Evolutionary conservation across 2,329 filamentous ascomycete genomes (phyloP), one percentile per base, ranked within the genome.

Genomic region (Neofusicoccum laricinum): DNA sequence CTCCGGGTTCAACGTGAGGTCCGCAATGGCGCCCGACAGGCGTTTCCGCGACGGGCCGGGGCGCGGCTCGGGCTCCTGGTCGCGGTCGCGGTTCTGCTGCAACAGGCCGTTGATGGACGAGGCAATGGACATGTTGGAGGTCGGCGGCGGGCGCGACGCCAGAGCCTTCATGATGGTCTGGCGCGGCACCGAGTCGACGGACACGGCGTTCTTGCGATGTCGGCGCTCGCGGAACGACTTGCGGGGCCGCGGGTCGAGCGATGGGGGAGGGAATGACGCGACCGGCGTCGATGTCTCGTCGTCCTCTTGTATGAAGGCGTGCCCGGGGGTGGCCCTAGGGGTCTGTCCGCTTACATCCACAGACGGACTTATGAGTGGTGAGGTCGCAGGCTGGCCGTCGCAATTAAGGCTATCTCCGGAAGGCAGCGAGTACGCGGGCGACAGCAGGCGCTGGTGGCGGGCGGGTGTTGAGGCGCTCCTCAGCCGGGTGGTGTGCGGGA

Each of bases 121-220:
- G 55, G 87, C 82, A 73, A 89, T 84, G 61, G 88, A 85, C 72
- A 86, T 70, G 69, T 82, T 85, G 72, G 84, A 84, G 64, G 84
- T 80, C 48, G 86, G 82, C 14, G 80, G 79, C 17, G 80, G 76
- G 41, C 80, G 77, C 25, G 90, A 93, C 64, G 90, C 90, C 69
- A 94, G 79, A 5, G 90, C 91, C 79, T 95, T 93, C 81, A 93
- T 87, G 72, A 93, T 88, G 64, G 91, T 94, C 78, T 94, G 91
- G 67, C 88, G 87, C 12, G 91, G 90, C 68, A 93, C 82, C 53
- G 83, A 83, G 71, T 91, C 89, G 73, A 86, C 83, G 11, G 88
- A 89, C 53, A 69, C 72, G n/a, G 76, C 75, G 71, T 75, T 75
- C 67, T 76, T 77, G 68, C 70, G 75, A 64, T 78, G 76, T 66